These are phyloP conservation scores for Eutrema yunnanense DNA, from an alignment of 345 rosid species.

Conservation along the genomic window DNA sequence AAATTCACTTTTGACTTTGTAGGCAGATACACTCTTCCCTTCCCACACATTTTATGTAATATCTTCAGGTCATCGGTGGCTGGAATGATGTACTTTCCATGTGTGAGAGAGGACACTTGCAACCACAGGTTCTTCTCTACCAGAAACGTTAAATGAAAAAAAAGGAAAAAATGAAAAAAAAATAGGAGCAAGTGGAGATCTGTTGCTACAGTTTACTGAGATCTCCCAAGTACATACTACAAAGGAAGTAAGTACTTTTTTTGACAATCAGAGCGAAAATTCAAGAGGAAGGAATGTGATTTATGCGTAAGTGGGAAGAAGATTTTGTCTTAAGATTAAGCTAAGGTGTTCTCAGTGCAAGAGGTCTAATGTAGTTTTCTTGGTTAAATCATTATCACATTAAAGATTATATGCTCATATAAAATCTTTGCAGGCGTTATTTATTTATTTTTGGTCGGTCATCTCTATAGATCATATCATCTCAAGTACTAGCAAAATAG, in stretches of 20 bases:
- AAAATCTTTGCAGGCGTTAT: background rate
- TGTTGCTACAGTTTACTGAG: conserved; percentile 10
- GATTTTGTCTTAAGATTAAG: background rate
- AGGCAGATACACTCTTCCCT: background rate
- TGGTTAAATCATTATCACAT: background rate
- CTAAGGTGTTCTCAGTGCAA: background rate
- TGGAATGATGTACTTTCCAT: conserved; percentile 77
- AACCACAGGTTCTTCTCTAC: conserved; percentile 93
- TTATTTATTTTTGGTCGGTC: background rate
- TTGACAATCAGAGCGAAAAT: conserved; percentile 9
- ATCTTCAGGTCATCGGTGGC: conserved; percentile 68
- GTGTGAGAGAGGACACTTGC: conserved; percentile 89
- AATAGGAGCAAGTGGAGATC: conserved; percentile 2
- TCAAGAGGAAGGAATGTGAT: background rate
- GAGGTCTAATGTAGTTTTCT: background rate
- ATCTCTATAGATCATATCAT: background rate
- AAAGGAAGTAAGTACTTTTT: conserved; percentile 23
- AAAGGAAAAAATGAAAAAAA: background rate
- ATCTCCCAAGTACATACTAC: conserved; percentile 23
- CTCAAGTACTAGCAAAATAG: background rate
- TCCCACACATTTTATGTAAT: conserved; percentile 10
- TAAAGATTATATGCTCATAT: conserved; percentile 16
- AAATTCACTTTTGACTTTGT: background rate
- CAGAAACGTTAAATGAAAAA: conserved; percentile 56
- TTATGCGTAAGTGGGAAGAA: background rate